These are phyloP conservation scores for Chrysoporthe puriensis DNA, from an alignment of 2,329 filamentous ascomycete species.

Conservation along the genomic window DNA sequence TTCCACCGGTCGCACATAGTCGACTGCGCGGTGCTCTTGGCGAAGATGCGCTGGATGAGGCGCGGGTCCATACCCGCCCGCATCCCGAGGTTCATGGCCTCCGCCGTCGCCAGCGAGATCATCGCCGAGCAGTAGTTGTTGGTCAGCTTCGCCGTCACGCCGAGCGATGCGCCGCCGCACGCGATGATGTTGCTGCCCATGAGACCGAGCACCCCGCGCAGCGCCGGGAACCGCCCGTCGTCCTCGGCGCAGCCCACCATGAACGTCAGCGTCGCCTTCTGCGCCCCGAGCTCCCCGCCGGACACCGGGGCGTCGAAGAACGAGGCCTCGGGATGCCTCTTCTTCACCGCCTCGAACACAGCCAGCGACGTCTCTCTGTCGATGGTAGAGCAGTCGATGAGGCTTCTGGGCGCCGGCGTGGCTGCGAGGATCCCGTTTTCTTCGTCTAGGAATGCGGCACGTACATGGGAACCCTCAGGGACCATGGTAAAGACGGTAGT, in stretches of 20 bases:
- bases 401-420: conserved; percentile 49
- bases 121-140: conserved; percentile 65
- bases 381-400: conserved; percentile 74
- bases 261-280: conserved; percentile 37
- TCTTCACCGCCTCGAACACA: conserved; percentile 26
- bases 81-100: conserved; percentile 66
- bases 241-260: conserved; percentile 38
- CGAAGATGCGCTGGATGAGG: conserved; percentile 49
- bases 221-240: conserved; percentile 44
- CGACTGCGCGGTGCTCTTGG: conserved; percentile 37
- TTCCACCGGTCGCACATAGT: conserved; percentile 39
- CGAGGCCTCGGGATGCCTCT: conserved; percentile 23
- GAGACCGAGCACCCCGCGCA: conserved; percentile 48
- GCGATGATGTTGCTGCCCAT: conserved; percentile 60
- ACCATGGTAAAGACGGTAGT: conserved; percentile 68
- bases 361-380: conserved; percentile 62
- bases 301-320: conserved; percentile 41
- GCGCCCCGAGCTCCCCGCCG: conserved; percentile 37
- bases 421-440: conserved; percentile 53
- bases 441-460: conserved; percentile 56
- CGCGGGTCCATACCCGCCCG: conserved; percentile 44
- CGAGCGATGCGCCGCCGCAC: conserved; percentile 59
- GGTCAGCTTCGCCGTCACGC: conserved; percentile 61
- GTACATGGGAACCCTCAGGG: conserved; percentile 69
- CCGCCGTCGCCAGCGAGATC: conserved; percentile 60